Evolutionary conservation across 257 asterid species (phyloP).

Genomic region (Solanum infundibuliforme): DNA sequence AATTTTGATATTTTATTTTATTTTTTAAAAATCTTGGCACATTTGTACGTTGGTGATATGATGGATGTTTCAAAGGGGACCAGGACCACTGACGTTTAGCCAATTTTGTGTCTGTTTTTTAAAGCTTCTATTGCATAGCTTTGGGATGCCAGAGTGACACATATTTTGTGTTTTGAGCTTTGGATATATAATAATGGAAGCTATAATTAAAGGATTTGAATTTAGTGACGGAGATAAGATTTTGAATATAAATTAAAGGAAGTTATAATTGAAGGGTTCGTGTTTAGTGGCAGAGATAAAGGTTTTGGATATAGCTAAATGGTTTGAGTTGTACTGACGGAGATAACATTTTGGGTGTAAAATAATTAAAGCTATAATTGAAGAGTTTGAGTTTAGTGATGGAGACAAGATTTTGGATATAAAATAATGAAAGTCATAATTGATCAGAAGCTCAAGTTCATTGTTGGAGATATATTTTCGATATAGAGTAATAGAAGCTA

Average conservation of each 20-base stretch:
- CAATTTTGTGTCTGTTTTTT: background rate
- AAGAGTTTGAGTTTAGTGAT: background rate
- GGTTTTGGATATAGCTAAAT: background rate
- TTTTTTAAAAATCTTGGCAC: background rate
- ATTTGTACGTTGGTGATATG: background rate
- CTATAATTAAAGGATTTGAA: background rate
- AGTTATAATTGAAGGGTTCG: background rate
- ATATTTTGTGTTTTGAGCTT: background rate
- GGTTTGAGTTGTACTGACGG: background rate
- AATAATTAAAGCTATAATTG: background rate
- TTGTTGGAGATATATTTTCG: background rate
- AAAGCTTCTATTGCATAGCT: background rate
- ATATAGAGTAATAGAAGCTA: background rate
- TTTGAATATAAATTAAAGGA: background rate
- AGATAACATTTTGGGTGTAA: background rate
- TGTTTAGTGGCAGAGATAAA: background rate
- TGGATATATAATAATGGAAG: background rate
- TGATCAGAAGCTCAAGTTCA: background rate
- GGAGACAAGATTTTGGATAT: background rate
- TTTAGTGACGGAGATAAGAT: background rate
- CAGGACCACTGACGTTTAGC: background rate
- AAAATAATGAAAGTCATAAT: background rate
- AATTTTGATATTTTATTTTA: background rate
- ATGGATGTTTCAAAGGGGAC: background rate
- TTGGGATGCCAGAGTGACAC: background rate